Percentiles rank a stretch among this genome's conserved stretches.
Conservation (phyloP, 139 green algal species). For the Gonium pectorale region DNA sequence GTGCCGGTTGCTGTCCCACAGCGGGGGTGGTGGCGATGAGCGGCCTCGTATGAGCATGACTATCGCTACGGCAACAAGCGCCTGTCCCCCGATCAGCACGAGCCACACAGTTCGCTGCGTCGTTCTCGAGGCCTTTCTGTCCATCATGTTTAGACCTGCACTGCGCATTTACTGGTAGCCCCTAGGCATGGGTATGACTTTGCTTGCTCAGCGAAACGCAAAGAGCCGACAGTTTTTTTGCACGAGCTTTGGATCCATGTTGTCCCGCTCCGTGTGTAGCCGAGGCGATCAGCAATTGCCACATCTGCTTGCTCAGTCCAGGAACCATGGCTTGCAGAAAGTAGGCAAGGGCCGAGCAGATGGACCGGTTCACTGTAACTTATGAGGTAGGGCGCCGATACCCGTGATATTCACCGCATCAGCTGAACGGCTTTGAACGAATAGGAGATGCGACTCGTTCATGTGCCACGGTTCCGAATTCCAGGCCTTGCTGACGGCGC, state of each 20-base stretch:
- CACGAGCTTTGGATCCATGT: no score
- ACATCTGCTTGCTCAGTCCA: no score
- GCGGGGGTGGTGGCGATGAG: no score
- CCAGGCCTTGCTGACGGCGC: slow-evolving; percentile 10
- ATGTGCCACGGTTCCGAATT: not conserved
- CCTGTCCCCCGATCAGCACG: not conserved
- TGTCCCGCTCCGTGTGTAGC: no score
- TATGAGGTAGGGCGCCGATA: slow-evolving; percentile 3
- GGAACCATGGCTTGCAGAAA: no score
- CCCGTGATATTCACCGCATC: not conserved
- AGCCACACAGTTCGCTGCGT: slow-evolving; percentile 21
- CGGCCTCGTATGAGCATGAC: slow-evolving; percentile 4
- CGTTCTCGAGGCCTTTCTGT: not conserved
- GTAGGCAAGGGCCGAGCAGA: no score
- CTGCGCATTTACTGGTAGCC: no score
- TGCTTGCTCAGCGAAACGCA: no score
- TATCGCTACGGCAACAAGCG: slow-evolving; percentile 6
- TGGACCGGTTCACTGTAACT: slow-evolving; percentile 9
- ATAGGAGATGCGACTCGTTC: not conserved
- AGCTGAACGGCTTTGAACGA: not conserved
- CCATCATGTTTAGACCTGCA: not conserved
- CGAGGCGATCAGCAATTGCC: no score
- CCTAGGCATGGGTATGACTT: no score
- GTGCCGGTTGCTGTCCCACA: not conserved
- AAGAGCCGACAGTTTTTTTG: no score